These are phyloP conservation scores for Ampelocalamus luodianensis DNA, from an alignment of 176 grass and related monocot species.

Conservation along the genomic window DNA sequence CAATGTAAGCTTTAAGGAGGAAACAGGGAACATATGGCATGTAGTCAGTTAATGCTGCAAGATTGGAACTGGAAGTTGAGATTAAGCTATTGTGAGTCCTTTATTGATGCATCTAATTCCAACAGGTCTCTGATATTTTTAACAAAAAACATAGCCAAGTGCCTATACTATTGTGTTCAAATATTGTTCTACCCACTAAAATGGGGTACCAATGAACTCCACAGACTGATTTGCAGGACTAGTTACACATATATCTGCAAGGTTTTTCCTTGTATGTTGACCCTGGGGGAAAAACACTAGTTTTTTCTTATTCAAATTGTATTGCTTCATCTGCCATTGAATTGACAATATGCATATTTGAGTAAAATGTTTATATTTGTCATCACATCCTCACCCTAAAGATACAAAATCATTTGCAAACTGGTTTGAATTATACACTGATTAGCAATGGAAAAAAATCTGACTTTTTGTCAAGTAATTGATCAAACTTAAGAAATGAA, in stretches of 20 bases:
- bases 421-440: not conserved
- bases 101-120: too few relatives aligned
- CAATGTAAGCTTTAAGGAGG: too few relatives aligned
- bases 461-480: not conserved
- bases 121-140: too few relatives aligned
- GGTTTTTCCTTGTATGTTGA: not conserved
- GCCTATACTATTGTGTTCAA: too few relatives aligned
- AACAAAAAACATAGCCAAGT: too few relatives aligned
- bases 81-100: too few relatives aligned
- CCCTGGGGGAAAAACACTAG: not conserved
- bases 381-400: not conserved
- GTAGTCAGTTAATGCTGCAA: too few relatives aligned
- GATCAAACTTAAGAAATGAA: too few relatives aligned
- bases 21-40: too few relatives aligned
- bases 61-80: too few relatives aligned
- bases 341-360: not conserved
- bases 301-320: not conserved
- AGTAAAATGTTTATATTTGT: not conserved
- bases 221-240: not conserved
- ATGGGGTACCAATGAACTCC: too few relatives aligned
- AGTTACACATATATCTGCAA: not conserved
- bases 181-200: too few relatives aligned
- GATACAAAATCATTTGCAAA: not conserved
- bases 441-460: not conserved
- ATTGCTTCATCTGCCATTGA: not conserved